These are phyloP conservation scores for Coemansia erecta DNA, from an alignment of 192 early-diverging fungal species.

Conservation along the genomic window DNA sequence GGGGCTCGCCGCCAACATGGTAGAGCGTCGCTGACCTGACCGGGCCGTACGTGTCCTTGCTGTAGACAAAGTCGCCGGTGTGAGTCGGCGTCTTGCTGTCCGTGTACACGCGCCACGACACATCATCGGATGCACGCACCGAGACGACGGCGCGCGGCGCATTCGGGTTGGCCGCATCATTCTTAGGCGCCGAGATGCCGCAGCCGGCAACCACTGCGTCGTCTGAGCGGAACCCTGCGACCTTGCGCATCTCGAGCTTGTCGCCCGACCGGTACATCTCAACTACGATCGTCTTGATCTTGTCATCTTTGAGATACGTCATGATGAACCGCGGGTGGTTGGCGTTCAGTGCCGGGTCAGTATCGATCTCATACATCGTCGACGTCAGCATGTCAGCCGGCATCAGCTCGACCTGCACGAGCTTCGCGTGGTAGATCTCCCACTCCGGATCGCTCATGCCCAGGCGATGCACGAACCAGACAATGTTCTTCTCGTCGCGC, in stretches of 20 bases:
- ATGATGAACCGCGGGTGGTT: slow-evolving; percentile 26
- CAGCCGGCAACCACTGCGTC: slow-evolving; percentile 12
- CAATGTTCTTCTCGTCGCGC: slow-evolving; percentile 51
- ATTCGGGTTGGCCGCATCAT: background rate
- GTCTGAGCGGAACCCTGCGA: slow-evolving; percentile 21
- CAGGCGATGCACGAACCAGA: slow-evolving; percentile 43
- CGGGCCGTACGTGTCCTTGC: slow-evolving; percentile 41
- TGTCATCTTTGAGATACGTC: slow-evolving; percentile 35
- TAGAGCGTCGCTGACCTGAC: slow-evolving; percentile 18
- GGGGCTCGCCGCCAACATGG: slow-evolving; percentile 18
- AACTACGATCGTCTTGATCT: slow-evolving; percentile 43
- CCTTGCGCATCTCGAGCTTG: slow-evolving; percentile 45
- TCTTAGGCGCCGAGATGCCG: slow-evolving; percentile 3
- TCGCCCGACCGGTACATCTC: slow-evolving; percentile 33
- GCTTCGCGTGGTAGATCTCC: slow-evolving; percentile 42
- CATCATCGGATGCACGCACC: slow-evolving; percentile 15
- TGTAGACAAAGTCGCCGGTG: slow-evolving; percentile 34
- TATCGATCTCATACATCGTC: slow-evolving; percentile 36
- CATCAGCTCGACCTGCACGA: slow-evolving; percentile 37
- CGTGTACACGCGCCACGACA: slow-evolving; percentile 28
- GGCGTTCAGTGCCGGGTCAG: slow-evolving; percentile 20
- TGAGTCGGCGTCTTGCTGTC: slow-evolving; percentile 14
- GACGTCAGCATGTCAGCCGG: slow-evolving; percentile 45
- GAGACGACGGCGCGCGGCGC: slow-evolving; percentile 7
- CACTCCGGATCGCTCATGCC: slow-evolving; percentile 32